Evolutionary conservation across 495 filamentous ascomycete genomes (phyloP).

Genomic region (Penicillium paxilli): DNA sequence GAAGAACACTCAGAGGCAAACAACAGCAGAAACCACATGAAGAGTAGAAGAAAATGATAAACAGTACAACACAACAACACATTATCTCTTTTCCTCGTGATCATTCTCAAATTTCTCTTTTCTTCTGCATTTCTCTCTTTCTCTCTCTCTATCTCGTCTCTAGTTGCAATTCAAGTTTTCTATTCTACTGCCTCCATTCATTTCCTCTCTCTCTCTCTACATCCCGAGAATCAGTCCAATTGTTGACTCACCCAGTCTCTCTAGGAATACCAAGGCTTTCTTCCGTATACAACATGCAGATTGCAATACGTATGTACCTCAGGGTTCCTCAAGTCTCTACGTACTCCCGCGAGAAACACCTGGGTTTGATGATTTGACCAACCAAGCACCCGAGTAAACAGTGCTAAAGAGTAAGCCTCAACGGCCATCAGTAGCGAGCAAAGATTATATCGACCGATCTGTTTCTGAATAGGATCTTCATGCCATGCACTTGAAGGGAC

Average conservation of each 20-base stretch:
- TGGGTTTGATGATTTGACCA: conserved; percentile 58
- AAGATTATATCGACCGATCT: conserved; percentile 43
- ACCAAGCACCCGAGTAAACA: conserved; percentile 55
- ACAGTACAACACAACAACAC: too few relatives aligned
- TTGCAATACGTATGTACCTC: conserved; percentile 48
- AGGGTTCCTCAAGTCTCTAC: conserved; percentile 51
- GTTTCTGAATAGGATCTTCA: conserved; percentile 44
- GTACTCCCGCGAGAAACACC: conserved; percentile 52
- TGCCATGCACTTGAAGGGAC: conserved; percentile 46
- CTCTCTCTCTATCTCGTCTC: neutral
- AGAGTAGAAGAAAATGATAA: neutral
- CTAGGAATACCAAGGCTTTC: conserved; percentile 21
- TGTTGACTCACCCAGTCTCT: conserved; percentile 8
- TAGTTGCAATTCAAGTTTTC: neutral
- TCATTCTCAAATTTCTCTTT: neutral
- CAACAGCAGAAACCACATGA: too few relatives aligned
- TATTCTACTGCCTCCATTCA: neutral
- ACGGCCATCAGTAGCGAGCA: conserved; percentile 45
- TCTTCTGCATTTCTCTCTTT: neutral
- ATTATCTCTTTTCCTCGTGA: neutral
- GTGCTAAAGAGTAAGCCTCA: conserved; percentile 39
- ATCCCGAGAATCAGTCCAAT: conserved; percentile 9
- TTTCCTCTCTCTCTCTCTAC: neutral
- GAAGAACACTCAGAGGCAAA: too few relatives aligned
- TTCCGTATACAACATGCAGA: conserved; percentile 35